A percentile compares a stretch with the other conserved stretches of the same genome.
phyloP scores from a whole-genome alignment of 192 early-diverging fungal genomes.

The Entophlyctis helioformis region DNA sequence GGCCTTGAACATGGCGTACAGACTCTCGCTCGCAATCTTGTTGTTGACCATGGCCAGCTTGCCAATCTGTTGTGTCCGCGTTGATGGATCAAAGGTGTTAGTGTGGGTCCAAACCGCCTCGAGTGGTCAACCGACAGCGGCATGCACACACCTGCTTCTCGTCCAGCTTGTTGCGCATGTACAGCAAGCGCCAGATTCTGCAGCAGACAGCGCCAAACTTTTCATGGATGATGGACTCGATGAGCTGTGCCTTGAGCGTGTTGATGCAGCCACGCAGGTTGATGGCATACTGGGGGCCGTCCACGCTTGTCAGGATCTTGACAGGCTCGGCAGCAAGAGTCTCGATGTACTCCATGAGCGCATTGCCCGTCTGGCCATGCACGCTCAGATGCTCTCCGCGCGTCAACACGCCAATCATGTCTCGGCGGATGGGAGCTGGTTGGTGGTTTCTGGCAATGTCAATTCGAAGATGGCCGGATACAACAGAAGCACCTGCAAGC shows the following conservation, averaged over 20 bases:
- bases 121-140: not conserved
- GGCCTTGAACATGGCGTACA: constrained; percentile 17
- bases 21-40: constrained; percentile 23
- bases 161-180: constrained; percentile 19
- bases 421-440: too few species aligned
- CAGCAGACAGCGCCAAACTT: constrained; percentile 17
- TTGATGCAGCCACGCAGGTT: constrained; percentile 4
- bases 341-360: constrained; percentile 22
- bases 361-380: too few species aligned
- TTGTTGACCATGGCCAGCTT: constrained; percentile 26
- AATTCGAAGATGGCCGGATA: too few species aligned
- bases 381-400: too few species aligned
- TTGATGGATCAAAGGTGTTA: constrained; percentile 1
- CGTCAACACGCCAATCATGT: too few species aligned
- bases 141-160: constrained; percentile 20
- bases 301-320: constrained; percentile 19
- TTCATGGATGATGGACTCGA: constrained; percentile 22
- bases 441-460: too few species aligned
- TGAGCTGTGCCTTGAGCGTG: constrained; percentile 7
- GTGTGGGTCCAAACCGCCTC: too few species aligned
- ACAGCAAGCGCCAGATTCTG: constrained; percentile 29
- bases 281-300: constrained; percentile 23
- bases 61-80: constrained; percentile 9
- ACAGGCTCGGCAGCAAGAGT: constrained; percentile 18
- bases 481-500: too few species aligned